Base-by-base conservation (phyloP, 1,284 basidiomycete species). In the Fereydounia khargensis region DNA sequence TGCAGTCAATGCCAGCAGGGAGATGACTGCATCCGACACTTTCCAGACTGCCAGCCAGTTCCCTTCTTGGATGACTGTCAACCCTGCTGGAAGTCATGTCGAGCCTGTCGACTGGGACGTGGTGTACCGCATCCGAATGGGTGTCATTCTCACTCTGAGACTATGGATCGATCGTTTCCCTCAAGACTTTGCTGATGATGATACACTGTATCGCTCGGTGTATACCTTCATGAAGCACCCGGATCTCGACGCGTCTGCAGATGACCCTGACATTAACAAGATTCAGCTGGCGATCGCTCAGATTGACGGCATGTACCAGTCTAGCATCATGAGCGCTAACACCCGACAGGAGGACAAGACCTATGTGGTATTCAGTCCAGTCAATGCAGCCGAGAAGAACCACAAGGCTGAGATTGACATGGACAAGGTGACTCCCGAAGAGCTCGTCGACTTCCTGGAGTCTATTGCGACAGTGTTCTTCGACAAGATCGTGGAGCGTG, bases 381-480 rank as follows among this genome's bases (percentile, higher is more conserved):
- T 61, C 18, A 48, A 56, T 3, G 38, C 56, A 11, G 38, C 43
- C 9, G 38, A 17, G 22, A 31, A 24, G 19, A 40, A 44, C 6
- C 20, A 35, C 9, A 40, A 50, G 19, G 36, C 47, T 32, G 52
- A 56, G 13, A 44, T 70, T 20, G 65, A 71, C 47, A 61, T 69
- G 36, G 69, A 71, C 39, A 14, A 32, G 14, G 52, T 54, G 16
- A 38, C 35, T 7, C 44, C 65, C 4, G 50, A 40, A 16, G 65
- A 65, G 17, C 47, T 75, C 30, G 53, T 70, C 36, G 60, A 63
- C 9, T 74, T 68, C 35, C 55, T 75, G 25, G 71, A 74, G 35
- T 68, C 65, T 3, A 61, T 74, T 23, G 57, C 63, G 6, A 59
- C 65, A 1, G 57, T 68, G 14, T 71, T 71, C 35, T 65, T 67